phyloP scores from a whole-genome alignment of 2,329 filamentous ascomycete species.

The Ophiostoma quercus region DNA sequence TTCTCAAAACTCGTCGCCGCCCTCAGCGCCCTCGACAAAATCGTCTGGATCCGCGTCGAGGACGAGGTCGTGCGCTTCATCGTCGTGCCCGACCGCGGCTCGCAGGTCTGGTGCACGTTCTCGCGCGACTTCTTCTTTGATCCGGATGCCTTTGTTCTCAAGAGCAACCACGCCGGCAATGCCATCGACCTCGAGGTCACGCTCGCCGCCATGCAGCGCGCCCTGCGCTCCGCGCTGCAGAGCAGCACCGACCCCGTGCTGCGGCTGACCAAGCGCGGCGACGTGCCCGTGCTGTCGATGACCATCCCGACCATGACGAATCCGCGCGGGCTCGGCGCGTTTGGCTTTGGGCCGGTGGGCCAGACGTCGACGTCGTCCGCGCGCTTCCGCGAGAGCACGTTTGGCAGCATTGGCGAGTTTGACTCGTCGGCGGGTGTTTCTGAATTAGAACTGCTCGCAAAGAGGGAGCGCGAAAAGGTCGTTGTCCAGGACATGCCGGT shows the following conservation, averaged over 20 bases:
- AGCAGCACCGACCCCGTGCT: conserved; percentile 77
- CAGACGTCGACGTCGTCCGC: conserved; percentile 33
- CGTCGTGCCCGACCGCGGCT: conserved; percentile 88
- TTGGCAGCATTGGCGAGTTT: conserved; percentile 41
- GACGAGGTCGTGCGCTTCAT: conserved; percentile 87
- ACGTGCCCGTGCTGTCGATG: conserved; percentile 77
- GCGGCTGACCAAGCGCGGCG: conserved; percentile 88
- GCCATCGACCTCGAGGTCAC: conserved; percentile 96
- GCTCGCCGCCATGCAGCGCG: conserved; percentile 78
- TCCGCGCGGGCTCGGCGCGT: conserved; percentile 35
- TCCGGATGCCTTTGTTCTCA: conserved; percentile 69
- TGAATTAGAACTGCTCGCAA: conserved; percentile 50
- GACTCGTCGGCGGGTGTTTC: conserved; percentile 37
- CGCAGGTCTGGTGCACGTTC: conserved; percentile 79
- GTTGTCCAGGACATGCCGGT: conserved; percentile 97
- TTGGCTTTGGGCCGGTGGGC: conserved; percentile 35
- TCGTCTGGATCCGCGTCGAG: conserved; percentile 86
- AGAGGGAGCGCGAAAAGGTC: conserved; percentile 76
- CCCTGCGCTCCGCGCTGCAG: conserved; percentile 74
- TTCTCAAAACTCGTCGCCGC: conserved; percentile 57
- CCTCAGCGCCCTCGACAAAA: conserved; percentile 65
- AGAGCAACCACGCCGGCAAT: conserved; percentile 76
- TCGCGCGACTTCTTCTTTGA: conserved; percentile 74
- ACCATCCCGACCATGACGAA: conserved; percentile 77
- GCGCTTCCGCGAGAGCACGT: conserved; percentile 31